phyloP scores from a whole-genome alignment of 352 stramenopile species.

The Aphanomyces astaci region DNA sequence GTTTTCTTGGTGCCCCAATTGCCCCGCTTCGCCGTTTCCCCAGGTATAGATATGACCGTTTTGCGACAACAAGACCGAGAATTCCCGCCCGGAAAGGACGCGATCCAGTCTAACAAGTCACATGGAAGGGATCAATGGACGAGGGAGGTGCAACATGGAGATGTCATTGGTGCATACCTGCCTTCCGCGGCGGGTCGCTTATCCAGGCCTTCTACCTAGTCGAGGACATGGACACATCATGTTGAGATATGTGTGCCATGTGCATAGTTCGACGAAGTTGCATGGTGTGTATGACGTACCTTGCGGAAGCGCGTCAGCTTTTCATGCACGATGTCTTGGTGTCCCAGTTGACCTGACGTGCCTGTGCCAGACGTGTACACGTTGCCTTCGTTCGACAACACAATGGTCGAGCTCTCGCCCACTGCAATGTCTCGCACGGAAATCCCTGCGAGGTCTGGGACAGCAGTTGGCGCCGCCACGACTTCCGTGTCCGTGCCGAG shows the following conservation, averaged over 20 bases:
- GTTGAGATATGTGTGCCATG: neutral
- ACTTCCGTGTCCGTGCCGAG: slow-evolving; percentile 44
- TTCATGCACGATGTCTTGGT: slow-evolving; percentile 70
- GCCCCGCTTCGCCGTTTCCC: slow-evolving; percentile 65
- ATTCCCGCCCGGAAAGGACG: slow-evolving; percentile 49
- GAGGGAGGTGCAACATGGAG: no score
- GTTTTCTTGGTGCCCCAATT: slow-evolving; percentile 78
- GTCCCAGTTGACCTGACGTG: slow-evolving; percentile 48
- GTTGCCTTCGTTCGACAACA: slow-evolving; percentile 61
- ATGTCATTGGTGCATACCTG: slow-evolving; percentile 28
- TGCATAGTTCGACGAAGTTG: no score
- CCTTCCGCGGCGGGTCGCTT: slow-evolving; percentile 72
- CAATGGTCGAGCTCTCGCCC: slow-evolving; percentile 51
- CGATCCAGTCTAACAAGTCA: slow-evolving; percentile 38
- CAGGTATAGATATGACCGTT: slow-evolving; percentile 71
- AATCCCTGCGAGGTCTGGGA: slow-evolving; percentile 53
- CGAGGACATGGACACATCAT: neutral
- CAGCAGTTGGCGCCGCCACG: slow-evolving; percentile 48
- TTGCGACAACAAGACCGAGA: slow-evolving; percentile 45
- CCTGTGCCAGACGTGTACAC: slow-evolving; percentile 69
- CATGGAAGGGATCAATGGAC: neutral
- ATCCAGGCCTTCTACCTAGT: slow-evolving; percentile 27
- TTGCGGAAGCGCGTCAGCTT: slow-evolving; percentile 70
- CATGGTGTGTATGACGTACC: no score
- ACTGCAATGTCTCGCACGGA: slow-evolving; percentile 57